Percentiles rank a stretch among this genome's conserved stretches.
phyloP scores from a whole-genome alignment of 805 yeast species.

The Yamadazyma takamatsuzukensis region DNA sequence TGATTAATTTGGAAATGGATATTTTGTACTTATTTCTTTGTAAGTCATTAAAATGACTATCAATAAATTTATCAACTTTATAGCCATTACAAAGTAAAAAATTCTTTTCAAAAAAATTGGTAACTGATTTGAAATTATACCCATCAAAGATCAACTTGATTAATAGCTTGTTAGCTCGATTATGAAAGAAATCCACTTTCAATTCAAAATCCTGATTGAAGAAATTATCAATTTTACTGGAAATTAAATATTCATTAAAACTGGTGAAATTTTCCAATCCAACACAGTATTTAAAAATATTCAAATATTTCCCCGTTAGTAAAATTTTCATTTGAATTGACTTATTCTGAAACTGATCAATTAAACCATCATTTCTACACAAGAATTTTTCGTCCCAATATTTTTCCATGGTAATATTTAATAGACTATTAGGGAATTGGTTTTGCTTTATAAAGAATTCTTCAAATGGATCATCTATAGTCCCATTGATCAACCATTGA shows the following conservation, averaged over 20 bases:
- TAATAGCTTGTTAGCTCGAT: constrained; percentile 61
- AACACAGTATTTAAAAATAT: constrained; percentile 60
- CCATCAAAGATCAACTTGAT: constrained; percentile 58
- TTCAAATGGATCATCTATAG: constrained; percentile 69
- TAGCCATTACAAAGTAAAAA: constrained; percentile 55
- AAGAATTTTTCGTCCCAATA: constrained; percentile 76
- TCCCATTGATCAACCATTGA: constrained; percentile 76
- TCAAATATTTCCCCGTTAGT: constrained; percentile 80
- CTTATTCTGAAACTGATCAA: constrained; percentile 55
- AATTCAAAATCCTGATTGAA: constrained; percentile 47
- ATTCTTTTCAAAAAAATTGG: constrained; percentile 50
- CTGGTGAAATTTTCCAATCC: constrained; percentile 41
- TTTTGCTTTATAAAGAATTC: constrained; percentile 73
- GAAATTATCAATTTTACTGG: constrained; percentile 25
- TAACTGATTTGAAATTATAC: constrained; percentile 46
- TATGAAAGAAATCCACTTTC: constrained; percentile 58
- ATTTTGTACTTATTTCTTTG: constrained; percentile 35
- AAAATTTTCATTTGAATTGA: constrained; percentile 62
- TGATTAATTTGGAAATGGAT: constrained; percentile 25
- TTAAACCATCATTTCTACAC: constrained; percentile 69
- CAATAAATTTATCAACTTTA: constrained; percentile 51
- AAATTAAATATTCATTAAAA: constrained; percentile 21
- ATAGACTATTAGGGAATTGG: constrained; percentile 22
- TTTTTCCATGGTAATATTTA: constrained; percentile 47
- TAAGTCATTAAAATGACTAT: constrained; percentile 49